phyloP scores from a whole-genome alignment of 2,329 filamentous ascomycete genomes.

The Sporothrix brunneoviolacea region DNA sequence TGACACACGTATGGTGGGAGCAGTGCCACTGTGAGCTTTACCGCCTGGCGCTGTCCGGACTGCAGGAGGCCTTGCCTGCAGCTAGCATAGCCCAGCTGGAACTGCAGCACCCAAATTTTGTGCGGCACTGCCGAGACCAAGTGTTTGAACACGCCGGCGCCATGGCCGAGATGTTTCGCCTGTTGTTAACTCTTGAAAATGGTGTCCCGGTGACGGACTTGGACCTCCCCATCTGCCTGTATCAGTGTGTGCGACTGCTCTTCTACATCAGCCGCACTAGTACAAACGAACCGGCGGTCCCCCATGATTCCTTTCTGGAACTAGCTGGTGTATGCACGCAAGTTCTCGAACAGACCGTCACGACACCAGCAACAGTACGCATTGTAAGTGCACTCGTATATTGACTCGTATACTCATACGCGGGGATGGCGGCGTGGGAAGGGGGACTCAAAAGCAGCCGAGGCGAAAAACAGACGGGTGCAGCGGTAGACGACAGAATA shows the following conservation, averaged over 20 bases:
- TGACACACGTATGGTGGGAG: constrained; percentile 55
- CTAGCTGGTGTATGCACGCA: constrained; percentile 45
- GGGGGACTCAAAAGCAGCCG: no score
- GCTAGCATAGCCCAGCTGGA: constrained; percentile 37
- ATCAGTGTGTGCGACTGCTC: constrained; percentile 48
- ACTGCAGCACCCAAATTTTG: constrained; percentile 35
- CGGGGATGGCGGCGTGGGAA: no score
- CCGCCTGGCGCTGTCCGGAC: constrained; percentile 43
- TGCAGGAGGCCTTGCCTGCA: constrained; percentile 44
- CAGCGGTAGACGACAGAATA: no score
- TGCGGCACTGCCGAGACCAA: constrained; percentile 41
- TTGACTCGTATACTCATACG: no score
- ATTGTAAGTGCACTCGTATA: constrained; percentile 36
- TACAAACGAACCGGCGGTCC: constrained; percentile 32
- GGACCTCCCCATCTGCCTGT: constrained; percentile 49
- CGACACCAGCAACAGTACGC: constrained; percentile 43
- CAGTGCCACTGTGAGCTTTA: constrained; percentile 54
- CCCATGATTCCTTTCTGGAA: constrained; percentile 38
- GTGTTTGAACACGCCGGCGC: constrained; percentile 49
- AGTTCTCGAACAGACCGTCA: constrained; percentile 44
- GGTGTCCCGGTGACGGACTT: constrained; percentile 47
- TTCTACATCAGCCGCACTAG: constrained; percentile 44
- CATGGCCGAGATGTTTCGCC: constrained; percentile 49
- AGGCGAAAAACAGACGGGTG: no score
- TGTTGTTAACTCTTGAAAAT: constrained; percentile 44